Evolutionary conservation across 2,329 filamentous ascomycete species (phyloP).

Genomic region (Sarocladium brachiariae): DNA sequence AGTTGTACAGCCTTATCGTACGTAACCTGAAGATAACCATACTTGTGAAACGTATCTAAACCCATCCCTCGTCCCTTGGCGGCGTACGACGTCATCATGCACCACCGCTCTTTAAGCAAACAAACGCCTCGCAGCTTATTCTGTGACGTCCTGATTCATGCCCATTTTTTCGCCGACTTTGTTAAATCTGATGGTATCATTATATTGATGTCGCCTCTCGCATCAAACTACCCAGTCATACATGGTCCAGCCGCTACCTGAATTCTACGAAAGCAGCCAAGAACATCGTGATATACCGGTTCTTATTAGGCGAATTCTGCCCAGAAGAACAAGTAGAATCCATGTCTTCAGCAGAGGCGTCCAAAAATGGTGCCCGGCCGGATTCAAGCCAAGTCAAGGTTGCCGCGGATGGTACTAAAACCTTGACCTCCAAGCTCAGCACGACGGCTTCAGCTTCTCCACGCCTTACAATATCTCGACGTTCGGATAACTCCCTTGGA

Average conservation of each 20-base stretch:
- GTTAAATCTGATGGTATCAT: too few species aligned
- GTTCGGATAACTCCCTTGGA: constrained; percentile 5
- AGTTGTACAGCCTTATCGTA: neutral
- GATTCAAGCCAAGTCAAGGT: neutral
- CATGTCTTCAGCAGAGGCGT: neutral
- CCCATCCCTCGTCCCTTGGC: neutral
- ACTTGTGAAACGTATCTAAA: too few species aligned
- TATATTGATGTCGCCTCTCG: too few species aligned
- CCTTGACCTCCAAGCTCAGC: constrained; percentile 1
- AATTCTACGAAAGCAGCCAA: too few species aligned
- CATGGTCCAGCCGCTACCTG: too few species aligned
- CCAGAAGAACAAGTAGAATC: too few species aligned
- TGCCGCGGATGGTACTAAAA: constrained; percentile 2
- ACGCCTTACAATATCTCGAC: constrained; percentile 2
- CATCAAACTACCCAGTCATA: too few species aligned
- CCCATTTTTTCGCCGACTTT: too few species aligned
- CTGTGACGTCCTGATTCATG: neutral
- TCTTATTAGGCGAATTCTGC: too few species aligned
- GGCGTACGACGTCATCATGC: constrained; percentile 2
- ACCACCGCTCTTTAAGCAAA: neutral
- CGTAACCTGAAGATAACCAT: too few species aligned
- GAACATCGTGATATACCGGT: too few species aligned
- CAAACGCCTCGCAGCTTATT: neutral
- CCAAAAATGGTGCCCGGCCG: neutral
- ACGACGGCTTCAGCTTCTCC: neutral